Conservation (phyloP, 1,139 yeast genomes). For the Protomyces macrosporus region DNA sequence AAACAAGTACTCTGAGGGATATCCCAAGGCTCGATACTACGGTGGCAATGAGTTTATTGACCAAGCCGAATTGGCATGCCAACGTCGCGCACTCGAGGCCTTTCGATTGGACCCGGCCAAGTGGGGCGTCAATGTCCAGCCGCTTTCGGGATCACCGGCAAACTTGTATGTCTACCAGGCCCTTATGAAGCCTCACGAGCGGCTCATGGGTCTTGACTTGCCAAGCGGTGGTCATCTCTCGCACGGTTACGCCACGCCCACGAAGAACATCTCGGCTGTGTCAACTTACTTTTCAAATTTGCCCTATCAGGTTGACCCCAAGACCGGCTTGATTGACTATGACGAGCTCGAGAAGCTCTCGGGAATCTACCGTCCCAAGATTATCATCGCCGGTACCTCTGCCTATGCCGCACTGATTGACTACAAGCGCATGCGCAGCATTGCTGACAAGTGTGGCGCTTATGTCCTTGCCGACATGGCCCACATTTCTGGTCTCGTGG, state of each 20-base stretch:
- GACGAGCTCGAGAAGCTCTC: conserved; percentile 91
- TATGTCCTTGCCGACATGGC: conserved; percentile 97
- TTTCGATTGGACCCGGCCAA: conserved; percentile 70
- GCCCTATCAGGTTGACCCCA: conserved; percentile 92
- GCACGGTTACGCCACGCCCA: conserved; percentile 95
- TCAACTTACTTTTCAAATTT: conserved; percentile 95
- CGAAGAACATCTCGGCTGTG: conserved; percentile 91
- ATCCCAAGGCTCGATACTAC: conserved; percentile 85
- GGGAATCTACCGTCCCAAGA: conserved; percentile 84
- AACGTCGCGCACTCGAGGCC: conserved; percentile 85
- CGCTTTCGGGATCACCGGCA: conserved; percentile 95
- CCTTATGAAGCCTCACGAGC: conserved; percentile 29
- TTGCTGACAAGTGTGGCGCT: conserved; percentile 95
- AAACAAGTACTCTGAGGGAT: conserved; percentile 83
- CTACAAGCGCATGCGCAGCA: conserved; percentile 91
- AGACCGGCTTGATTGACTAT: conserved; percentile 90
- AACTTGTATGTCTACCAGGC: conserved; percentile 91
- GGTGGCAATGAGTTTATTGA: conserved; percentile 97
- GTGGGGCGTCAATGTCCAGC: conserved; percentile 98
- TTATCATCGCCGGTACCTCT: conserved; percentile 94
- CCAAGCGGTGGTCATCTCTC: conserved; percentile 94
- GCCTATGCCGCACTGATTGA: conserved; percentile 95
- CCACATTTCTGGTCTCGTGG: conserved; percentile 78
- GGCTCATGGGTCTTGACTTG: conserved; percentile 38
- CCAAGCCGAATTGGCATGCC: conserved; percentile 85